Percentiles rank a stretch among this genome's conserved stretches.
phyloP scores from a whole-genome alignment of 2,329 filamentous ascomycete species.

The Talaromyces albobiverticillius region DNA sequence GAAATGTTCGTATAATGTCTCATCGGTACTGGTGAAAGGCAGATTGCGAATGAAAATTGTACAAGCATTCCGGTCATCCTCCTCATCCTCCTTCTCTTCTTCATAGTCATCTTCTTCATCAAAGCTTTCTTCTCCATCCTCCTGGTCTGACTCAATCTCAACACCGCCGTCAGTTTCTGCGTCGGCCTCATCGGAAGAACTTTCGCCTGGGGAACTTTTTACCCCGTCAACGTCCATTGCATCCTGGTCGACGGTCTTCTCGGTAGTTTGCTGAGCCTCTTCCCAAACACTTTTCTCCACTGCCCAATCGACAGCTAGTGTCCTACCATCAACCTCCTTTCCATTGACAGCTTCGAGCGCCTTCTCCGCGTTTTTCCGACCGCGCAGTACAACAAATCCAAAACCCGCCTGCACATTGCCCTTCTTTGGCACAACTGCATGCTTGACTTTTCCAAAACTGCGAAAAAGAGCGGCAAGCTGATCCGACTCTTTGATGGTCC shows the following conservation, averaged over 20 bases:
- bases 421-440: conserved; percentile 76
- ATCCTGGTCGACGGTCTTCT: conserved; percentile 27
- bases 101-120: conserved; percentile 39
- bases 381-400: conserved; percentile 85
- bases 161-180: conserved; percentile 41
- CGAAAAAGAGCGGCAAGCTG: conserved; percentile 76
- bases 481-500: conserved; percentile 86
- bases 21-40: conserved; percentile 83
- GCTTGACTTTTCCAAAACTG: conserved; percentile 89
- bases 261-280: conserved; percentile 40
- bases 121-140: conserved; percentile 42
- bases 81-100: conserved; percentile 45
- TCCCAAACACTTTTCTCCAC: conserved; percentile 89
- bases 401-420: conserved; percentile 75
- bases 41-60: conserved; percentile 93
- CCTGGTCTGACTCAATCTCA: conserved; percentile 35
- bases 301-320: conserved; percentile 92
- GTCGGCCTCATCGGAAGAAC: conserved; percentile 45
- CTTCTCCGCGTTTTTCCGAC: conserved; percentile 85
- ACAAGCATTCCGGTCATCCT: conserved; percentile 59
- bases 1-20: conserved; percentile 80
- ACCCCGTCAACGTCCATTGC: conserved; percentile 7
- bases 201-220: conserved; percentile 39
- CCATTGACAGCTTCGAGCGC: conserved; percentile 84
- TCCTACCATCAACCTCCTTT: conserved; percentile 82